Conservation (phyloP, 352 stramenopile genomes). For the Peronospora destructor region DNA sequence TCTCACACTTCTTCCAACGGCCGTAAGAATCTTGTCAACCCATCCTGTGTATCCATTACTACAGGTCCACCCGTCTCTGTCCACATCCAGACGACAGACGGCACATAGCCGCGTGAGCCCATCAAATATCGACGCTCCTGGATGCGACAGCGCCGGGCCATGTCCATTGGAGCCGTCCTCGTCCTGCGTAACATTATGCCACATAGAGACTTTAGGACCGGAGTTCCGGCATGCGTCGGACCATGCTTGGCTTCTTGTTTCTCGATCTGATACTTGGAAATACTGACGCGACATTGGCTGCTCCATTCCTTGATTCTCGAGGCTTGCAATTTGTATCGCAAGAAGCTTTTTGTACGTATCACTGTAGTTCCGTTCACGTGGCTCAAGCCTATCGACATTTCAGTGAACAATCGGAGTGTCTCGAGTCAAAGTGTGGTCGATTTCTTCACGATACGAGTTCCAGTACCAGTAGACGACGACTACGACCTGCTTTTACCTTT, state of each 20-base stretch:
- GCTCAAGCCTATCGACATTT: conserved; percentile 36
- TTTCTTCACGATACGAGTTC: conserved; percentile 14
- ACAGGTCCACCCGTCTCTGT: neutral
- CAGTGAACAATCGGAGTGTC: conserved; percentile 31
- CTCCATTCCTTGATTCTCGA: conserved; percentile 25
- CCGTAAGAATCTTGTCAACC: no score
- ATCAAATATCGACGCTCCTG: no score
- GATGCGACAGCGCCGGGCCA: no score
- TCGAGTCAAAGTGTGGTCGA: conserved; percentile 19
- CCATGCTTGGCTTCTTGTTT: no score
- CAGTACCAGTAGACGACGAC: neutral
- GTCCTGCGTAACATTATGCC: neutral
- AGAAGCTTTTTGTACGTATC: conserved; percentile 50
- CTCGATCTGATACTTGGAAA: no score
- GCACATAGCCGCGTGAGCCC: neutral
- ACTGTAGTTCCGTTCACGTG: conserved; percentile 50
- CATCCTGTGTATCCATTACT: neutral
- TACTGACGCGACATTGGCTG: no score
- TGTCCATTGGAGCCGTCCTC: neutral
- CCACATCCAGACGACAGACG: no score
- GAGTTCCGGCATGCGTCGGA: conserved; percentile 8
- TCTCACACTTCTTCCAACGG: no score
- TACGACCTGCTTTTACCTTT: conserved; percentile 30
- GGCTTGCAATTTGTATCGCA: conserved; percentile 43
- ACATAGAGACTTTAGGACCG: neutral